phyloP scores from a whole-genome alignment of 306 rosid genomes.

The Citrullus colocynthis region DNA sequence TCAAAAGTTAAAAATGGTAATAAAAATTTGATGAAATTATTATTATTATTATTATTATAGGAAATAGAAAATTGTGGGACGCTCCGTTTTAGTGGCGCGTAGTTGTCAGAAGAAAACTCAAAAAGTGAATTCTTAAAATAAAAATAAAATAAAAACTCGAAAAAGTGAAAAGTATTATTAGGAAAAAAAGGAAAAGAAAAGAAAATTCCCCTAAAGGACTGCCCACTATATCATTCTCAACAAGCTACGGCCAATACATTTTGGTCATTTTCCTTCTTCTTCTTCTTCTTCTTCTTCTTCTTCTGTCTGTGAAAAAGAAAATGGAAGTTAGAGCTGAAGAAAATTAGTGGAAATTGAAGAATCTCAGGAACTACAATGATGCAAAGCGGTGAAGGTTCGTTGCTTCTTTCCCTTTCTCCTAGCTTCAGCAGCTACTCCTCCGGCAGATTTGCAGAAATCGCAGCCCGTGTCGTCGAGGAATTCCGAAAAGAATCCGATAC shows the following conservation, averaged over 20 bases:
- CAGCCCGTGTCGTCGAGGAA: slow-evolving; percentile 57
- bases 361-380: slow-evolving; percentile 4
- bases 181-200: not conserved
- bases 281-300: not conserved
- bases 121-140: not conserved
- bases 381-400: slow-evolving; percentile 27
- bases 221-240: not conserved
- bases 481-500: slow-evolving; percentile 23
- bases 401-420: slow-evolving; percentile 36
- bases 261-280: not conserved
- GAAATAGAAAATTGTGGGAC: not conserved
- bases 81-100: slow-evolving; percentile 8
- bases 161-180: not conserved
- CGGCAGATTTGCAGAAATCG: slow-evolving; percentile 40
- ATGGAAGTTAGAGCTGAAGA: not conserved
- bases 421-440: slow-evolving; percentile 67
- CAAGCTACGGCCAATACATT: not conserved
- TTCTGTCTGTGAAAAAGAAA: not conserved
- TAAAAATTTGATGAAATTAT: no score
- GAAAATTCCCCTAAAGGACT: not conserved
- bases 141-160: not conserved
- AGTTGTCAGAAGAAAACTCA: not conserved
- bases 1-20: no score
- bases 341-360: not conserved
- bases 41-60: no score